These are phyloP conservation scores for Saposhnikovia divaricata DNA, from an alignment of 129 eudicot species.

Conservation along the genomic window DNA sequence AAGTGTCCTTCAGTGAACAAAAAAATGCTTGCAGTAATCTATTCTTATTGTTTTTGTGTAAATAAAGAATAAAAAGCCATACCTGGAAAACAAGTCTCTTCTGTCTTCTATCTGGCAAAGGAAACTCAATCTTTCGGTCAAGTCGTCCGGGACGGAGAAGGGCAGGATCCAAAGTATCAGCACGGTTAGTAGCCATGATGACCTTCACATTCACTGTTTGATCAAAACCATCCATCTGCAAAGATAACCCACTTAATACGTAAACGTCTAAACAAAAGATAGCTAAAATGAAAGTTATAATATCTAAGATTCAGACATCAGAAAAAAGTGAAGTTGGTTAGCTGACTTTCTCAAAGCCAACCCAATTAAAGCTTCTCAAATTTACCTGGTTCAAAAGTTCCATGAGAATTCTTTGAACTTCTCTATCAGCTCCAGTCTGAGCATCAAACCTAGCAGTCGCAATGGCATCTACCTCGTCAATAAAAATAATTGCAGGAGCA, in stretches of 20 bases:
- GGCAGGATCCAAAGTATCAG: conserved; percentile 62
- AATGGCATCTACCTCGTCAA: conserved; percentile 89
- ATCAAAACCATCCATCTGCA: conserved; percentile 92
- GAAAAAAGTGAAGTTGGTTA: not conserved
- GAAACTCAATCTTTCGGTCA: conserved; percentile 80
- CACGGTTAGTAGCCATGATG: conserved; percentile 72
- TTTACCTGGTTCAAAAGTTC: conserved; percentile 79
- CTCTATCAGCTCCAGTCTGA: conserved; percentile 85
- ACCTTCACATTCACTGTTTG: conserved; percentile 84
- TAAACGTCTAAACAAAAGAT: not conserved
- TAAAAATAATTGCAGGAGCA: conserved; percentile 85
- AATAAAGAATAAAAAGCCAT: not conserved
- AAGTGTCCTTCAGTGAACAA: not conserved
- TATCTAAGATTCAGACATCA: not conserved
- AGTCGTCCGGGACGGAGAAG: conserved; percentile 72
- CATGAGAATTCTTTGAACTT: conserved; percentile 87
- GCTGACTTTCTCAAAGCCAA: not conserved
- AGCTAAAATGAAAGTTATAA: not conserved
- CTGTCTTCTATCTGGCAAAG: conserved; percentile 78
- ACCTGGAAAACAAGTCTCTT: conserved; percentile 48
- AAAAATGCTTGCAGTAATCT: not conserved
- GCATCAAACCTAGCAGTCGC: conserved; percentile 94
- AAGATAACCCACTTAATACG: not conserved
- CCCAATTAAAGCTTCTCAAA: not conserved
- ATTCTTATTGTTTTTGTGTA: not conserved